Evolutionary conservation across 2,329 filamentous ascomycete species (phyloP).

Genomic region (Mollisiaceae sp.): DNA sequence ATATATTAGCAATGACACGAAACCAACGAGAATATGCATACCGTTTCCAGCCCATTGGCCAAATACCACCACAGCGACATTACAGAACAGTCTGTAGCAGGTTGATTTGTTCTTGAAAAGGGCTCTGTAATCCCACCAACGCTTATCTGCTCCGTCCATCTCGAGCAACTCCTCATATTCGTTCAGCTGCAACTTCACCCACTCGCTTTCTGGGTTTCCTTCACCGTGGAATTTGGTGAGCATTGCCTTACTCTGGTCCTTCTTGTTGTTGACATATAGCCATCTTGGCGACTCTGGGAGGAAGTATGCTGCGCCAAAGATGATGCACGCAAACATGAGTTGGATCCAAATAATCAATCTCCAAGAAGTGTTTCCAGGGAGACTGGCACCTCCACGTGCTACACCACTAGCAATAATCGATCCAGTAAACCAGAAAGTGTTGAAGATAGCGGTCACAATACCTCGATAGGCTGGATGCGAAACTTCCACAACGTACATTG

Average conservation of each 20-base stretch:
- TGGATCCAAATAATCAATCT: conserved; percentile 58
- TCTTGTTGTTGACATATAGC: conserved; percentile 60
- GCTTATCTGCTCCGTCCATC: conserved; percentile 56
- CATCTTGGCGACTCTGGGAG: conserved; percentile 68
- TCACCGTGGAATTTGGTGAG: conserved; percentile 61
- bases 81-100: conserved; percentile 55
- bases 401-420: conserved; percentile 60
- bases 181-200: conserved; percentile 54
- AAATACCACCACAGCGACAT: conserved; percentile 57
- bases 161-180: conserved; percentile 56
- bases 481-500: conserved; percentile 54
- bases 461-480: conserved; percentile 54
- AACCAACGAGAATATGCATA: conserved; percentile 17
- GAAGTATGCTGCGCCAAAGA: conserved; percentile 55
- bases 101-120: conserved; percentile 56
- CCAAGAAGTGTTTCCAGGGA: conserved; percentile 51
- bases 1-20: conserved; percentile 19
- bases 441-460: conserved; percentile 45
- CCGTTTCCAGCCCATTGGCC: conserved; percentile 55
- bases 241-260: conserved; percentile 56
- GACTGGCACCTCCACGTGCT: conserved; percentile 55
- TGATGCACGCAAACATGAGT: conserved; percentile 50
- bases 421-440: conserved; percentile 48
- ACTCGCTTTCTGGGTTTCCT: conserved; percentile 53
- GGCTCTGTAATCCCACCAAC: conserved; percentile 61